Percentiles rank a stretch among this genome's conserved stretches.
phyloP scores from a whole-genome alignment of 805 yeast genomes.

The Priceomyces haplophilus region DNA sequence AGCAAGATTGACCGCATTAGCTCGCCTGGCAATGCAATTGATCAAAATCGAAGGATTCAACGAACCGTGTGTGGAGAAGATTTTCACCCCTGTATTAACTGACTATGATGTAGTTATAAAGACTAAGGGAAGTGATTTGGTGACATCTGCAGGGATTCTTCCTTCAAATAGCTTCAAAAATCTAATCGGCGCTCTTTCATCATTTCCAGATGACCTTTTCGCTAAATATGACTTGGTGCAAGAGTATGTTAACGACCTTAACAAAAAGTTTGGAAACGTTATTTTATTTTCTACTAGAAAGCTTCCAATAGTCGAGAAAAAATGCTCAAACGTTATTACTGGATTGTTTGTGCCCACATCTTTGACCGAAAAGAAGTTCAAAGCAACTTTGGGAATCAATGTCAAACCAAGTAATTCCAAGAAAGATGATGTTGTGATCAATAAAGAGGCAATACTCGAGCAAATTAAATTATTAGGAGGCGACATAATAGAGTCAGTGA shows the following conservation, averaged over 20 bases:
- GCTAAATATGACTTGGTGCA: constrained; percentile 59
- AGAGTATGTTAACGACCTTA: constrained; percentile 58
- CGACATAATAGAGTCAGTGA: constrained; percentile 48
- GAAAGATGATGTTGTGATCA: constrained; percentile 54
- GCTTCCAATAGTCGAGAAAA: constrained; percentile 50
- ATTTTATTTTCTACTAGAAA: constrained; percentile 66
- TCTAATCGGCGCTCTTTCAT: constrained; percentile 41
- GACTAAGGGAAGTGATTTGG: constrained; percentile 45
- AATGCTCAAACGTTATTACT: constrained; percentile 63
- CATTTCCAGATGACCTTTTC: constrained; percentile 45
- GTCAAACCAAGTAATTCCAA: constrained; percentile 57
- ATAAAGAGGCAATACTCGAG: constrained; percentile 66
- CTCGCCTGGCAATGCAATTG: constrained; percentile 67
- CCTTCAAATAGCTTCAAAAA: constrained; percentile 60
- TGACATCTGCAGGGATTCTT: constrained; percentile 54
- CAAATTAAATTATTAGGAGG: constrained; percentile 73
- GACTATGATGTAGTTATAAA: constrained; percentile 82
- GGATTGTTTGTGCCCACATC: constrained; percentile 78
- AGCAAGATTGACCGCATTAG: constrained; percentile 80
- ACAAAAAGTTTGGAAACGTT: constrained; percentile 59
- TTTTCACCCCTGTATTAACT: constrained; percentile 77
- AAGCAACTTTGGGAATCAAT: constrained; percentile 75
- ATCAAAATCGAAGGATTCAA: constrained; percentile 44
- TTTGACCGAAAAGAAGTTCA: constrained; percentile 61
- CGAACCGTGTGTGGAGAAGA: constrained; percentile 41